Conservation (phyloP, 345 rosid species). For the Zanthoxylum bungeanum region DNA sequence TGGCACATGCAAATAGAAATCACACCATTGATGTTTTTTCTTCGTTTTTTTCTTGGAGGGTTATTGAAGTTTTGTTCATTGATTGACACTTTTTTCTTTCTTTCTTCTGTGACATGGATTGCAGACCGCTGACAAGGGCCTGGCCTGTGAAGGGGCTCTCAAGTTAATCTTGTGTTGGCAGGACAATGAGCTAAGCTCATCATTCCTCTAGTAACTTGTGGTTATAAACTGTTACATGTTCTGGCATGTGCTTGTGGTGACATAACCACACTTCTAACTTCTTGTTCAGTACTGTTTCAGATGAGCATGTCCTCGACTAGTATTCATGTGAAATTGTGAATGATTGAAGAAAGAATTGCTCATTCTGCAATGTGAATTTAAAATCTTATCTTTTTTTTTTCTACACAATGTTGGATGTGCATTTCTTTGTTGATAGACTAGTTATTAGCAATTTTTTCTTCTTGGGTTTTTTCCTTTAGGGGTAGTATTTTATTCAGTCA, state of each 20-base stretch:
- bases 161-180: neutral
- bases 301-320: conserved; percentile 18
- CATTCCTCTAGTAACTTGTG: conserved; percentile 21
- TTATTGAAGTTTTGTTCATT: neutral
- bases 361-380: neutral
- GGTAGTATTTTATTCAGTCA: neutral
- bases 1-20: neutral
- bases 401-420: neutral
- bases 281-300: conserved; percentile 18
- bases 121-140: conserved; percentile 25
- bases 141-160: conserved; percentile 10
- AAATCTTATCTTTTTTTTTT: neutral
- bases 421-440: neutral
- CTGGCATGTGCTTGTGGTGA: conserved; percentile 15
- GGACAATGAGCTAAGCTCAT: conserved; percentile 15
- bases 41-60: neutral
- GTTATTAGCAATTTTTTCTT: too few species aligned
- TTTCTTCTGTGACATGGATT: neutral
- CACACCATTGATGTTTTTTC: neutral
- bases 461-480: neutral
- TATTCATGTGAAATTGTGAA: conserved; percentile 15
- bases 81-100: neutral
- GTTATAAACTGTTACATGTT: conserved; percentile 22
- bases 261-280: neutral
- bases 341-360: conserved; percentile 5